phyloP scores from a whole-genome alignment of 106 monocot species.

The Cymbidium sinense region DNA sequence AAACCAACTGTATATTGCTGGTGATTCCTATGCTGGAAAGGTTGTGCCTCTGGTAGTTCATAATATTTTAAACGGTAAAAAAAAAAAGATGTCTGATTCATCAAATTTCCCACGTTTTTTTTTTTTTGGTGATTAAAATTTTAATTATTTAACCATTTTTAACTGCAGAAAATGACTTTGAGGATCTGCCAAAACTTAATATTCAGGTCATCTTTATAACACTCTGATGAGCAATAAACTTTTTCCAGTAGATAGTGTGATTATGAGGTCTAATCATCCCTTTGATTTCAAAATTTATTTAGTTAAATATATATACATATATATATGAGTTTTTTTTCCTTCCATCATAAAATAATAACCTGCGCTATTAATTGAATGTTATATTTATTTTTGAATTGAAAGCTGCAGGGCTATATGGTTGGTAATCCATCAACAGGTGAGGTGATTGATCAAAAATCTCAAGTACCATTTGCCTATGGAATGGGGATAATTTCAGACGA shows the following conservation, averaged over 20 bases:
- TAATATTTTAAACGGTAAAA: neutral
- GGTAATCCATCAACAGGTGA: slow-evolving; percentile 33
- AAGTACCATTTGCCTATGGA: slow-evolving; percentile 4
- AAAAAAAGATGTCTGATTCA: neutral
- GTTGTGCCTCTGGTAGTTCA: neutral
- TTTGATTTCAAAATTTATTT: neutral
- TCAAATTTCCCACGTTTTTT: too few species aligned
- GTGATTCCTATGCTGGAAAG: slow-evolving; percentile 7
- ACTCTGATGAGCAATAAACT: too few species aligned
- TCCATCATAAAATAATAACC: too few species aligned
- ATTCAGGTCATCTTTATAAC: neutral
- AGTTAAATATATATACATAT: too few species aligned
- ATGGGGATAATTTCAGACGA: slow-evolving; percentile 41
- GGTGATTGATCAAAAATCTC: slow-evolving; percentile 4
- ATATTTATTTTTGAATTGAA: too few species aligned
- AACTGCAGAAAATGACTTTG: neutral
- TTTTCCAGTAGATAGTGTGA: neutral
- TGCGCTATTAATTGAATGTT: too few species aligned
- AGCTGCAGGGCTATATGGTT: slow-evolving; percentile 37
- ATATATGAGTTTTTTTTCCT: too few species aligned
- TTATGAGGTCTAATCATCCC: too few species aligned
- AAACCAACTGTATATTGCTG: slow-evolving; percentile 8
- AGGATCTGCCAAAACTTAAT: neutral
- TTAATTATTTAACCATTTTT: neutral
- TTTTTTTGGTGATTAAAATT: too few species aligned